Evolutionary conservation across 306 rosid genomes (phyloP).

Genomic region (Spatholobus suberectus): DNA sequence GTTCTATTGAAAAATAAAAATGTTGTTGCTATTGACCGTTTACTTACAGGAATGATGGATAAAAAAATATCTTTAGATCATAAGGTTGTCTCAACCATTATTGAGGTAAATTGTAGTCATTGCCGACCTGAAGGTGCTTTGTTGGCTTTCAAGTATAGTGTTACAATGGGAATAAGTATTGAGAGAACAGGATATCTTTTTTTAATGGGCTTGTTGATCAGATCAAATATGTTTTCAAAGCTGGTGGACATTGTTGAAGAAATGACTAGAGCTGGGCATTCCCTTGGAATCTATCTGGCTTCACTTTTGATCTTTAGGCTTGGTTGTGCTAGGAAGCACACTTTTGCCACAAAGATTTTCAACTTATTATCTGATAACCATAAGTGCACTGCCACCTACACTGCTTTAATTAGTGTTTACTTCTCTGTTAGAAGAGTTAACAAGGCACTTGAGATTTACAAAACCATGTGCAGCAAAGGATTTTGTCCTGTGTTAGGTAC

Average conservation of each 20-base stretch:
- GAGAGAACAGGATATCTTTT: conserved; percentile 66
- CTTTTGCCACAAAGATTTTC: conserved; percentile 62
- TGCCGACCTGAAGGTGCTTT: conserved; percentile 68
- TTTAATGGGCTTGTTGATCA: conserved; percentile 64
- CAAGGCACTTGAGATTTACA: conserved; percentile 63
- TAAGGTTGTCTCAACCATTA: conserved; percentile 58
- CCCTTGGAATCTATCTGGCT: conserved; percentile 70
- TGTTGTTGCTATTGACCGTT: conserved; percentile 60
- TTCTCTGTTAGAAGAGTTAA: conserved; percentile 66
- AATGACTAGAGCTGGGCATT: conserved; percentile 69
- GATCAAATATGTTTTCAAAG: conserved; percentile 59
- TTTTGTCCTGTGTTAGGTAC: conserved; percentile 69
- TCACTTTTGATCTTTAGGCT: conserved; percentile 63
- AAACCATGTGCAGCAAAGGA: conserved; percentile 61
- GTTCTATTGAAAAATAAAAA: conserved; percentile 64
- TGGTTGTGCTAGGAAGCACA: conserved; percentile 66
- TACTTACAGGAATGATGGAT: conserved; percentile 57
- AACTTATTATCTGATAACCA: conserved; percentile 65
- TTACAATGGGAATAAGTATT: conserved; percentile 51
- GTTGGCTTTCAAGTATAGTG: conserved; percentile 65
- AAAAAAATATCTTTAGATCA: conserved; percentile 56
- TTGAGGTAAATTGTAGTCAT: conserved; percentile 58
- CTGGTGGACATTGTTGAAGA: conserved; percentile 57
- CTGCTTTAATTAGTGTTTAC: conserved; percentile 73
- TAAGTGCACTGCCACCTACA: conserved; percentile 75